Conservation (phyloP, 1,284 basidiomycete genomes). For the Microstroma glucosiphilum region DNA sequence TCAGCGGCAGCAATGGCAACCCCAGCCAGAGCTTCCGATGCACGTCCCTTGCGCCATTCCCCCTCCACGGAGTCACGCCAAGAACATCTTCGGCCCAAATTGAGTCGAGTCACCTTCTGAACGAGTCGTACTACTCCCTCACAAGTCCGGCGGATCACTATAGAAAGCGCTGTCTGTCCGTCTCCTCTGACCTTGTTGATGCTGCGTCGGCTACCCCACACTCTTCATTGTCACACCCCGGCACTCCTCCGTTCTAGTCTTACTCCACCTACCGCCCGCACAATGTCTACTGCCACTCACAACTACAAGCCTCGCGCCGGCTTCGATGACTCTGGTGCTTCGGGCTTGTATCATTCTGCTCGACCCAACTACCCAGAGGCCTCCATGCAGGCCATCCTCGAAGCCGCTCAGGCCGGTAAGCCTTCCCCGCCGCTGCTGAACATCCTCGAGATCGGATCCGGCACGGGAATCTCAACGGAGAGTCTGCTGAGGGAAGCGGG, state of each 20-base stretch:
- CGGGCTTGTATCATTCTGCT: conserved; percentile 14
- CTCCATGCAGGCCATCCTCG: conserved; percentile 1
- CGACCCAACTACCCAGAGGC: conserved; percentile 7
- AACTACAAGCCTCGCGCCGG: conserved; percentile 7
- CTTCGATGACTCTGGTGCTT: conserved; percentile 14
- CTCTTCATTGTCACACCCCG: neutral
- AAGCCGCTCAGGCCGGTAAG: neutral
- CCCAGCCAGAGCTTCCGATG: too few species aligned
- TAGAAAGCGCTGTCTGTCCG: too few species aligned
- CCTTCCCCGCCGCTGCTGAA: conserved; percentile 15
- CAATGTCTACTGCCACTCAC: neutral
- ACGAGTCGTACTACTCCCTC: too few species aligned
- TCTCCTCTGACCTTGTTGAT: neutral
- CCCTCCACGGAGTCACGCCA: too few species aligned
- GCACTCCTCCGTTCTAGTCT: neutral
- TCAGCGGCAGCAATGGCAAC: too few species aligned
- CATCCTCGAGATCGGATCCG: conserved; percentile 41
- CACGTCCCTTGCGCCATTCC: too few species aligned
- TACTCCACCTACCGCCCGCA: neutral
- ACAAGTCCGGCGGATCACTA: too few species aligned
- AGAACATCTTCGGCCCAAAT: too few species aligned
- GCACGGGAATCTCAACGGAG: conserved; percentile 40
- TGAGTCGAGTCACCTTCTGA: too few species aligned
- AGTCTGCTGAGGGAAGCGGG: conserved; percentile 30
- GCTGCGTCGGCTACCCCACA: neutral